Base-by-base conservation (phyloP, 148 eudicot species). In the Silene conica region DNA sequence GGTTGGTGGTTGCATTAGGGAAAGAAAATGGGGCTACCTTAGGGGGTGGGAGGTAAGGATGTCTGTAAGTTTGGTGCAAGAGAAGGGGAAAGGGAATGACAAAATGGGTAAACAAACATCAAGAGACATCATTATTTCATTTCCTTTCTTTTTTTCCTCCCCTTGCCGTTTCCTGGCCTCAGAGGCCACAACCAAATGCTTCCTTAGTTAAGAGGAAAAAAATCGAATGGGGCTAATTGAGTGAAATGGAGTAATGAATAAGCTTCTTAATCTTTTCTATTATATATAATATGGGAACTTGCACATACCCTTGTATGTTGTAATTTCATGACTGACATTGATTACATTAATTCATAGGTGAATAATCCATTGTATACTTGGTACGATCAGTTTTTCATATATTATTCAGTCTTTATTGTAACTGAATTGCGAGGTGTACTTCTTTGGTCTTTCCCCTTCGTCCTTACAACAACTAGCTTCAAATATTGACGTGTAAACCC, bases 401-500 rank as follows among this genome's bases (percentile, higher is more conserved):
- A 12, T 50, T 8, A n/a, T 65, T 31, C 48, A n/a, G 21, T 61
- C 34, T 21, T 61, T 64, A 12, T 18, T 18, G 23, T 9, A 41
- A 19, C 50, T 16, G 10, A 68, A 10, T 45, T 46, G n/a, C 57
- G 3, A n/a, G 16, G 19, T 48, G 50, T 14, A 19, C 72, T 48
- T 21, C 31, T 48, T 48, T 43, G 25, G 50, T 69, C 26, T 50
- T 50, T 43, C 56, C 55, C 28, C 26, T 45, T 12, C 20, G 16
- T 70, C 8, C 34, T 26, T 48, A 25, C n/a, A 73, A 73, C 25
- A 6, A 50, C 59, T 38, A 75, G 38, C 52, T 22, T 50, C 14
- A 75, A 75, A 50, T 46, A n/a, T 60, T 43, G 43, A 34, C 26
- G n/a, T 72, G 50, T 11, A 38, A 45, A 18, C 54, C 52, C 4